These are phyloP conservation scores for Eucommia ulmoides DNA, from an alignment of 257 asterid genomes.

Conservation along the genomic window DNA sequence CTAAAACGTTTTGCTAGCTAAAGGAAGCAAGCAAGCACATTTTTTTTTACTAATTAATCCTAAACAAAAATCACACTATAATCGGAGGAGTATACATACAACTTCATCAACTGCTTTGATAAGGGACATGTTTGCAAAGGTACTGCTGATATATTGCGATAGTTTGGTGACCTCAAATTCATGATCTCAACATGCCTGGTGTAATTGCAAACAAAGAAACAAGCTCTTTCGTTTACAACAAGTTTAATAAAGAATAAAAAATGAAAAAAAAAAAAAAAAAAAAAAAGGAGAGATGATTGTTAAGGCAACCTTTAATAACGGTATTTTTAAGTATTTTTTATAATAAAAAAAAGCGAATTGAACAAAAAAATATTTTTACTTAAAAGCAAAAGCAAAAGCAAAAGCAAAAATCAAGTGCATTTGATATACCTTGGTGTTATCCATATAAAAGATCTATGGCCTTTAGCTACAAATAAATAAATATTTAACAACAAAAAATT, in stretches of 20 bases:
- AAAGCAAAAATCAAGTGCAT: too few relatives aligned
- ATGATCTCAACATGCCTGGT: conserved; percentile 34
- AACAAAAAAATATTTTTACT: background rate
- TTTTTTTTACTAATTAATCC: background rate
- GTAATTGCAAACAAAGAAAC: background rate
- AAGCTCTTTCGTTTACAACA: conserved; percentile 10
- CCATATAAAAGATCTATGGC: conserved; percentile 65
- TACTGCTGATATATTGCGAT: conserved; percentile 26
- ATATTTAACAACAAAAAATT: background rate
- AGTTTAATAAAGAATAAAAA: too few relatives aligned
- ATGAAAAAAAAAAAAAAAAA: too few relatives aligned
- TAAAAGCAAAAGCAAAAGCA: conserved; percentile 25
- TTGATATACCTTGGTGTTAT: too few relatives aligned
- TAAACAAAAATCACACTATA: background rate
- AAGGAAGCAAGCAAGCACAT: background rate
- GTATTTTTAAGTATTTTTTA: too few relatives aligned
- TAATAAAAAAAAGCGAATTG: too few relatives aligned
- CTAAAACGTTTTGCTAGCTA: background rate
- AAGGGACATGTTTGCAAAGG: conserved; percentile 37
- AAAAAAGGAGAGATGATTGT: background rate
- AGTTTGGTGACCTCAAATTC: conserved; percentile 26
- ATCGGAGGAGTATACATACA: conserved; percentile 19
- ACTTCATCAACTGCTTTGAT: conserved; percentile 58
- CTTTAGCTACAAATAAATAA: conserved; percentile 35
- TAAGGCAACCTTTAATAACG: background rate